These are phyloP conservation scores for Erigeron canadensis DNA, from an alignment of 129 eudicot genomes.

Conservation along the genomic window DNA sequence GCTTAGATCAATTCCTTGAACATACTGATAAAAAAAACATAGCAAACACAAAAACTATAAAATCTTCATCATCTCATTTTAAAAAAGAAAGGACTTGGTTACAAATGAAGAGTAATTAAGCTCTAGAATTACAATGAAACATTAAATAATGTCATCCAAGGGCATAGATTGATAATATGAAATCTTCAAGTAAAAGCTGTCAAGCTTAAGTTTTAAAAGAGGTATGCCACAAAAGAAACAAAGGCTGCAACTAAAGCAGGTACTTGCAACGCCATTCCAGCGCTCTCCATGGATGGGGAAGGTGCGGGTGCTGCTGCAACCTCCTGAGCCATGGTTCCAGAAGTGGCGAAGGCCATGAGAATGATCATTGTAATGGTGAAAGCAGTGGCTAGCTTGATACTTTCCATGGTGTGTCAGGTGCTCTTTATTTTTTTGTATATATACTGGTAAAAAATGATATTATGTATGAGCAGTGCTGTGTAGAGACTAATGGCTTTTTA, in stretches of 20 bases:
- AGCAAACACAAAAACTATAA: neutral
- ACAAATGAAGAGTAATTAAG: slow-evolving; percentile 3
- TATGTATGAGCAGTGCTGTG: slow-evolving; percentile 16
- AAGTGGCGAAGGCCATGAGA: slow-evolving; percentile 24
- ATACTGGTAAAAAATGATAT: neutral
- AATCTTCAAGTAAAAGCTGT: neutral
- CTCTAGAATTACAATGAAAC: slow-evolving; percentile 22
- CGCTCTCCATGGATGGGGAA: slow-evolving; percentile 49
- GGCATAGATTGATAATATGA: neutral
- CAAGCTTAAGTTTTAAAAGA: slow-evolving; percentile 22
- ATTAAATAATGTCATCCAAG: neutral
- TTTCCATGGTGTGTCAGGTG: slow-evolving; percentile 29
- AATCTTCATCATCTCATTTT: slow-evolving; percentile 17
- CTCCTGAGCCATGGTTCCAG: slow-evolving; percentile 34
- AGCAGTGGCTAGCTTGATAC: slow-evolving; percentile 33
- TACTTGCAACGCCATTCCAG: slow-evolving; percentile 31
- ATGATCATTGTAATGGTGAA: slow-evolving; percentile 29
- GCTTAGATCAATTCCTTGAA: no score
- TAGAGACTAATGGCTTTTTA: slow-evolving; percentile 18
- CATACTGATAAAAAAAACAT: no score
- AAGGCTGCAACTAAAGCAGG: slow-evolving; percentile 34
- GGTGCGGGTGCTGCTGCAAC: slow-evolving; percentile 45
- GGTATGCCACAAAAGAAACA: slow-evolving; percentile 37
- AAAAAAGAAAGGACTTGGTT: neutral
- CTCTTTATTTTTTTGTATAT: neutral